Evolutionary conservation across 169 alveolate species (phyloP).

Genomic region (Babesia ovata): DNA sequence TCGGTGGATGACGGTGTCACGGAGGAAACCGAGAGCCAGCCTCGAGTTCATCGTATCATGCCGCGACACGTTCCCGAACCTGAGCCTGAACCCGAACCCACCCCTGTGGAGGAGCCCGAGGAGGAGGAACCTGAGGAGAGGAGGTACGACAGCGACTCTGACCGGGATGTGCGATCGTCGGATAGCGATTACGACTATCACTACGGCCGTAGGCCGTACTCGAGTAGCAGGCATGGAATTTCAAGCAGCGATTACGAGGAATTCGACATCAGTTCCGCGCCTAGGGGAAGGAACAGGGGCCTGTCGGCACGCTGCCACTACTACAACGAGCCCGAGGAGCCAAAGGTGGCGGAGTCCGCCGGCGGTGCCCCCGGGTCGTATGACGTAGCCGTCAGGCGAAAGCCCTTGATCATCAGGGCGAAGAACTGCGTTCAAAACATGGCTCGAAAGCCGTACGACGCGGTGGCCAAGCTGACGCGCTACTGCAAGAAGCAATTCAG

Average conservation of each 20-base stretch:
- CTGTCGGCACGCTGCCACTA: neutral
- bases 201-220: neutral
- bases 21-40: too few species aligned
- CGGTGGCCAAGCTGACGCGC: conserved; percentile 18
- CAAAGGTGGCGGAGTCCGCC: neutral
- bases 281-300: neutral
- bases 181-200: neutral
- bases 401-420: conserved; percentile 3
- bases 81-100: too few species aligned
- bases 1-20: too few species aligned
- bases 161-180: neutral
- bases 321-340: conserved; percentile 20
- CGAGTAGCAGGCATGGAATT: neutral
- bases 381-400: neutral
- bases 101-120: too few species aligned
- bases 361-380: neutral
- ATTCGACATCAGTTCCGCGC: conserved; percentile 24
- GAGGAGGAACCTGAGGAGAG: too few species aligned
- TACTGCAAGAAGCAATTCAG: conserved; percentile 17
- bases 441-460: conserved; percentile 19
- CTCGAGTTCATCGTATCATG: too few species aligned
- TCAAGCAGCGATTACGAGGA: conserved; percentile 26
- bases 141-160: too few species aligned
- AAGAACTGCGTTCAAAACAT: conserved; percentile 12
- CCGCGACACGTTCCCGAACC: too few species aligned